Base-by-base conservation (phyloP, 345 rosid genomes). In the Salix viminalis region DNA sequence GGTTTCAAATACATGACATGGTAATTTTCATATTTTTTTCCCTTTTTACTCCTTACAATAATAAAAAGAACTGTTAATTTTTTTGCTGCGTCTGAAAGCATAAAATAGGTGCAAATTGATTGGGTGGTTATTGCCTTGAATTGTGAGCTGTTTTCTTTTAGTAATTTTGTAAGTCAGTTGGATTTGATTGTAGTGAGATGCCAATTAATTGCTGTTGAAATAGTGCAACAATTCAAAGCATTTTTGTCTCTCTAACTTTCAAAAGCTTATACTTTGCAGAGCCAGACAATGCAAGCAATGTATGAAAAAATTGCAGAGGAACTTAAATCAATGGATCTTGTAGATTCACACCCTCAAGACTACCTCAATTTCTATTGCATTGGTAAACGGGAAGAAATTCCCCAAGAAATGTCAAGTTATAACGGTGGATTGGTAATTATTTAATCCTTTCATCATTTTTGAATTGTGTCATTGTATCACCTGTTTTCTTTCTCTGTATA, bases 361-460 rank as follows among this genome's bases (percentile, higher is more conserved):
- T 96, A 91, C 89, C 97, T 96, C 48, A 96, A 94, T 91, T 96
- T 96, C 85, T 95, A 87, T 82, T 95, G 97, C 78, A 83, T 94
- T 73, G 98, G 97, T 75, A 94, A 91, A 12, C 83, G 91, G 72
- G 98, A 94, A 82, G 61, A 78, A 75, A 64, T 44, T 69, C 81
- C 90, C 7, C 69, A 60, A 23, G 83, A 81, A 28, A 18, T 60
- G 65, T 71, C 82, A 37, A 68, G 7, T 69, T 52, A 79, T 37
- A 75, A 72, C 60, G 88, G 84, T 77, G 85, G 44, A 67, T 50
- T 2, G 98, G 98, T 92, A 89, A 65, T 30, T 65, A 7, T 76
- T 36, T 48, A 36, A 74, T 52, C 42, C 13, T 61, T 65, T 48
- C 70, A 44, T 65, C 41, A 64, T 65, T 36, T 77, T 60, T 71